These are phyloP conservation scores for Curvularia hawaiiensis DNA, from an alignment of 2,329 filamentous ascomycete genomes.

Conservation along the genomic window DNA sequence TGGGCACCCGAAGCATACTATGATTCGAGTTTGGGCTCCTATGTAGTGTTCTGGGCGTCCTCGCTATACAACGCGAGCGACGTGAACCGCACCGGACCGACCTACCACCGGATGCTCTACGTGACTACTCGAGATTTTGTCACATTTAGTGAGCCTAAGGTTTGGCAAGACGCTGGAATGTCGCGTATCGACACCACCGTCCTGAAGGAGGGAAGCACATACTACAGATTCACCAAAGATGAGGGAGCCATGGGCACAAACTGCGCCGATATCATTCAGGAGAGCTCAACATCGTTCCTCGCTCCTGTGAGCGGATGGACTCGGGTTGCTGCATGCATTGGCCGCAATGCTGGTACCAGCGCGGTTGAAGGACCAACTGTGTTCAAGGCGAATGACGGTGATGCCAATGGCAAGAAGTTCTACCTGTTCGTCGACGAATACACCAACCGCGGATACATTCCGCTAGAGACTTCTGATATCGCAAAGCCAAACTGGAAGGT, in stretches of 20 bases:
- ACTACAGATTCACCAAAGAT: slow-evolving; percentile 63
- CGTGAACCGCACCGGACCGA: slow-evolving; percentile 48
- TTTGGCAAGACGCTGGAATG: slow-evolving; percentile 59
- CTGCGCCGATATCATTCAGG: slow-evolving; percentile 61
- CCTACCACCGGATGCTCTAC: slow-evolving; percentile 61
- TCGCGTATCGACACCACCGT: slow-evolving; percentile 61
- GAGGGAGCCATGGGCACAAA: slow-evolving; percentile 57
- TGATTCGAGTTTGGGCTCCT: slow-evolving; percentile 51
- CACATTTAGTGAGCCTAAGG: slow-evolving; percentile 54
- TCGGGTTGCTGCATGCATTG: slow-evolving; percentile 56
- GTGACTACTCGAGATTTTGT: slow-evolving; percentile 58
- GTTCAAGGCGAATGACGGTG: slow-evolving; percentile 57
- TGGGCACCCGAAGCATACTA: slow-evolving; percentile 61
- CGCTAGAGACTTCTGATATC: slow-evolving; percentile 58
- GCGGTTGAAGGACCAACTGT: slow-evolving; percentile 59
- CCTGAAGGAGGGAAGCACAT: slow-evolving; percentile 49
- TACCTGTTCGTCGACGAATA: slow-evolving; percentile 64
- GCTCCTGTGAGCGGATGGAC: slow-evolving; percentile 53
- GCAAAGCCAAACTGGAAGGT: slow-evolving; percentile 57
- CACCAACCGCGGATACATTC: slow-evolving; percentile 58
- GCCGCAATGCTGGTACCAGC: slow-evolving; percentile 54
- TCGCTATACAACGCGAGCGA: slow-evolving; percentile 53
- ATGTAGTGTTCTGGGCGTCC: slow-evolving; percentile 56
- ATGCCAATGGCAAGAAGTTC: slow-evolving; percentile 59
- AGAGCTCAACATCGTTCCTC: slow-evolving; percentile 52